Evolutionary conservation across 2,329 filamentous ascomycete species (phyloP), one percentile per base, ranked within the genome.

Genomic region (Uncinocarpus reesii): DNA sequence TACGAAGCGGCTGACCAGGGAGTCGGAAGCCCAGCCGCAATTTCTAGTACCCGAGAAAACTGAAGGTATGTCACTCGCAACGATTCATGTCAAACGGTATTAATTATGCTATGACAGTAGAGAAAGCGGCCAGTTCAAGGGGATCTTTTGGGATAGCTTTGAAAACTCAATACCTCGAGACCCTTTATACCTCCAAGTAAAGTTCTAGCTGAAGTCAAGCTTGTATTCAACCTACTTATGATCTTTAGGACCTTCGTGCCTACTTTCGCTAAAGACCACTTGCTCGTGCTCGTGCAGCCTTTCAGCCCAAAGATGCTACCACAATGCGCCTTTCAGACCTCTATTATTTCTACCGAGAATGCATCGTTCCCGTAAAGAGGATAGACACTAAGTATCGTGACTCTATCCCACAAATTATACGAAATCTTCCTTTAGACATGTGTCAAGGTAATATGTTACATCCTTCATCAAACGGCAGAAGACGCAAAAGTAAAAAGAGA

Each of bases 241-340:
- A 28, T 32, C 20, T n/a, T 7, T 50, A 71, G 62, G n/a, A 67
- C 70, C n/a, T 72, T 70, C 23, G 59, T 74, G 47, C 71, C 71
- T 47, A 74, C 73, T 55, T 74, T 73, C 56, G 70, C 70, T 29
- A 74, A 74, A 59, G 71, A 3, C 71, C 71, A 13, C 57, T 74
- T 43, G 64, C 70, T 11, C 67, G 71, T 23, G 71, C 67, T 23
- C 66, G 71, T 26, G 65, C 60, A 32, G 62, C 63, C 43, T 66
- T 68, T 26, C 62, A 65, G 48, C 55, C 58, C 8, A 60, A 55
- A n/a, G 38, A 51, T 28, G 52, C 57, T 21, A 53, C 57, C 10
- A 40, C 55, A 4, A 55, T 51, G 38, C 58, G 55, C 1, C 53
- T 60, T 18, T 37, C 48, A 1, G 60, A 64, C 6, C 56, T 71